Evolutionary conservation across 805 yeast species (phyloP), one percentile per base, ranked within the genome.

Genomic region (Wickerhamomyces strasburgensis): DNA sequence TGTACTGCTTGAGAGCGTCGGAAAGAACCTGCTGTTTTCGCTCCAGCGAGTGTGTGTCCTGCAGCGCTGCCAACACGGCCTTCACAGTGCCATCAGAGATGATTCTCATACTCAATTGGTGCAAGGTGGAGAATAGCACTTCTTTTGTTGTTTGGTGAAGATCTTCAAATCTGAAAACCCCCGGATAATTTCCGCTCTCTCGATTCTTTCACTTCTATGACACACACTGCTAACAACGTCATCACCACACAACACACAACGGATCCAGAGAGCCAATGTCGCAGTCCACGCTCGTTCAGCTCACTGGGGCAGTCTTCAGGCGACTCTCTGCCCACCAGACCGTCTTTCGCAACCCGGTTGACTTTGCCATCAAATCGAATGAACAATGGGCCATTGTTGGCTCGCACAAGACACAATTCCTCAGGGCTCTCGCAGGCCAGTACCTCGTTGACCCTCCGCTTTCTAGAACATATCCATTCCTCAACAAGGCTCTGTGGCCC

Each of bases 301-400:
- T 54, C 15, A 39, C 49, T 7, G 31, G 44, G 3, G 56, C 56
- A 2, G 24, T 48, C 2, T 39, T 54, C 35, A 42, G 42, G 9
- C 33, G 35, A 2, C 31, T 39, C 5, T 31, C 46, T 1, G 38
- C 50, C 2, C 19, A 29, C 13, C 38, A 40, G 26, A 25, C 30
- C 6, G 34, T 73, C 1, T 73, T 75, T 47, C 39, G 48, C 14
- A 49, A 56, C 3, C 75, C 76, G 3, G 34, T 73, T 4, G 50
- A 62, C 4, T 61, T 78, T 29, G 47, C 59, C 1, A 60, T 78
- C 18, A 37, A 49, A 1, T 39, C 58, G 4, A 46, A 56, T 9
- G 69, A 75, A 43, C 61, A 60, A 37, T 72, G 80, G 75, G 84
- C 80, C 3, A 51, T 78, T 11, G 56, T 73, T 14, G 84, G 84